Evolutionary conservation across 2,329 filamentous ascomycete species (phyloP).

Genomic region (Pestalotiopsis sp.): DNA sequence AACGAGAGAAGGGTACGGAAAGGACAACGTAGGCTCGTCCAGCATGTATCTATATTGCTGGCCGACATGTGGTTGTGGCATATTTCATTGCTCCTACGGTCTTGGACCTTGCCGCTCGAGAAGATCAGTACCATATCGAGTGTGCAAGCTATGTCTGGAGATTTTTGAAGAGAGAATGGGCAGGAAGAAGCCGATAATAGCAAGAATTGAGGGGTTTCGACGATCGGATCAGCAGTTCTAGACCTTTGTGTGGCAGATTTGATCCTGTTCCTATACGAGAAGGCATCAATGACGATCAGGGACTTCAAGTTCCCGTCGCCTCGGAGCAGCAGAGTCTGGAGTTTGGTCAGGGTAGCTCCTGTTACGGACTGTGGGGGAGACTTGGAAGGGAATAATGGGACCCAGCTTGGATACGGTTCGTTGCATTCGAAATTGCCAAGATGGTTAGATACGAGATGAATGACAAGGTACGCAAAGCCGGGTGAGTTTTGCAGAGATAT

Average conservation of each 20-base stretch:
- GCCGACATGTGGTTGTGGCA: background rate
- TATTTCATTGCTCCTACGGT: background rate
- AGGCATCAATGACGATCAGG: background rate
- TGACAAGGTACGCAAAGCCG: background rate
- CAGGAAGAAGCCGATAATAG: background rate
- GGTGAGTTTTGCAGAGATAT: background rate
- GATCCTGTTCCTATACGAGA: background rate
- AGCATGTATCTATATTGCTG: background rate
- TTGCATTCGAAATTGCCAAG: background rate
- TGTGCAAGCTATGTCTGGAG: background rate
- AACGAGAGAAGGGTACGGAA: too few species aligned
- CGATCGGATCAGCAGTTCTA: conserved; percentile 1
- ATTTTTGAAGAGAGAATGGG: background rate
- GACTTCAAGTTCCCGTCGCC: background rate
- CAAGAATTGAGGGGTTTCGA: background rate
- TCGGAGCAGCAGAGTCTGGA: background rate
- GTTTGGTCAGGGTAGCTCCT: background rate
- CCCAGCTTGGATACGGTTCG: background rate
- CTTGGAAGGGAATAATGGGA: background rate
- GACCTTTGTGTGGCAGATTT: background rate
- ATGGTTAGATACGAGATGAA: background rate
- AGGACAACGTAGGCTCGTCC: too few species aligned
- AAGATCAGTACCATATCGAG: background rate
- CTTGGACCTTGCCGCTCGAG: background rate
- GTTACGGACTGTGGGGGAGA: background rate